Percentiles rank a stretch among this genome's conserved stretches.
Evolutionary conservation across 1,139 yeast genomes (phyloP).

Genomic region (Kurtzmaniella quercitrusa): DNA sequence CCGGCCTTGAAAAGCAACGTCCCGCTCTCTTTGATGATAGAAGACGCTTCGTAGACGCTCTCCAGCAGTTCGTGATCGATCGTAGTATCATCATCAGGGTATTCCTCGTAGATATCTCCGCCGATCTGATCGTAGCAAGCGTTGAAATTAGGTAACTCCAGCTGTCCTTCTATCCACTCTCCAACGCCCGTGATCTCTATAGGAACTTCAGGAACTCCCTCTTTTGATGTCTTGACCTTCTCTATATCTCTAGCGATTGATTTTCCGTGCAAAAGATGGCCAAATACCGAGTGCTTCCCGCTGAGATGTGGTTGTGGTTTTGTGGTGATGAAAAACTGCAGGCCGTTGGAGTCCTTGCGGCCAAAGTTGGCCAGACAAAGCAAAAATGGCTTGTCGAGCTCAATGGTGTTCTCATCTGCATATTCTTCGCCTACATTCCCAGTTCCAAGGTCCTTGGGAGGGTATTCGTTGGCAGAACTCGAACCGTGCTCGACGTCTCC

Average conservation of each 20-base stretch:
- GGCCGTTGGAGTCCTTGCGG: constrained; percentile 50
- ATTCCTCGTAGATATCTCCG: constrained; percentile 71
- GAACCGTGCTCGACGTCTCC: constrained; percentile 50
- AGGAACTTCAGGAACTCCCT: constrained; percentile 35
- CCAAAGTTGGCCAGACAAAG: constrained; percentile 77
- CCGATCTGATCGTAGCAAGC: constrained; percentile 60
- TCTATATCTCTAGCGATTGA: constrained; percentile 68
- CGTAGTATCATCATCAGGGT: constrained; percentile 63
- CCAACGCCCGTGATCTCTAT: constrained; percentile 64
- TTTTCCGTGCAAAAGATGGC: constrained; percentile 60
- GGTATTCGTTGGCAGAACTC: constrained; percentile 19
- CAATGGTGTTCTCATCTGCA: constrained; percentile 37
- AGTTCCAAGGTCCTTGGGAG: constrained; percentile 38
- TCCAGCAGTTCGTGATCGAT: constrained; percentile 57
- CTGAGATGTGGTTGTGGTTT: constrained; percentile 67
- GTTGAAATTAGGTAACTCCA: constrained; percentile 53
- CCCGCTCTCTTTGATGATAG: constrained; percentile 63
- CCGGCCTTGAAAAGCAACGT: constrained; percentile 53
- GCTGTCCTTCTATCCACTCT: constrained; percentile 45
- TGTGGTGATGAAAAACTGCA: constrained; percentile 80
- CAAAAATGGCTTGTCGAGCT: constrained; percentile 44
- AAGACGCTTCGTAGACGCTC: constrained; percentile 48
- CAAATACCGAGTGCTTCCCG: constrained; percentile 77
- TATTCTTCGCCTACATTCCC: constrained; percentile 48
- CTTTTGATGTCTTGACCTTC: constrained; percentile 37